Evolutionary conservation across 169 alveolate species (phyloP).

Genomic region (Cryptosporidium baileyi): DNA sequence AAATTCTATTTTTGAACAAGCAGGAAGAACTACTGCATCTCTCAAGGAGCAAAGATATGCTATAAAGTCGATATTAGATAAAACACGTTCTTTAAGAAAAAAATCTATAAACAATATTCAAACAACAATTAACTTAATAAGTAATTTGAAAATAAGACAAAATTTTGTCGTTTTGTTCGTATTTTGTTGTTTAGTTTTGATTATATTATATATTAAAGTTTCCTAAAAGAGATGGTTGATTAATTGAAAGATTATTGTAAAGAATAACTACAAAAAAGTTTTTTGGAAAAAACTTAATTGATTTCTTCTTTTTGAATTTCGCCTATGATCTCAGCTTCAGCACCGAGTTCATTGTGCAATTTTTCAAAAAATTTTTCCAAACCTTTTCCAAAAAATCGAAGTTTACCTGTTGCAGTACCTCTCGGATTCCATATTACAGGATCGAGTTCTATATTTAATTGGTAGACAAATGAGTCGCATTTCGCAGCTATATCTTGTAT

Average conservation of each 20-base stretch:
- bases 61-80: neutral
- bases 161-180: neutral
- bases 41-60: neutral
- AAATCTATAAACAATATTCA: constrained; percentile 22
- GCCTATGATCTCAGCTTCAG: neutral
- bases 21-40: constrained; percentile 12
- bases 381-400: constrained; percentile 7
- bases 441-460: constrained; percentile 26
- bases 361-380: neutral
- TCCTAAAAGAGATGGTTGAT: neutral
- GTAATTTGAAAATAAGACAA: constrained; percentile 12
- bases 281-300: neutral
- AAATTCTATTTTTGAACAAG: constrained; percentile 32
- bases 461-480: constrained; percentile 24
- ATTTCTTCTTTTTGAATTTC: constrained; percentile 8
- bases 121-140: neutral
- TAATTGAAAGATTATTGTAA: neutral
- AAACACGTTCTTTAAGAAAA: constrained; percentile 8
- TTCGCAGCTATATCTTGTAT: neutral
- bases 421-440: constrained; percentile 21
- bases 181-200: neutral
- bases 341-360: neutral
- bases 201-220: neutral
- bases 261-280: neutral
- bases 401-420: constrained; percentile 46